Evolutionary conservation across 176 grass and related monocot species (phyloP), one percentile per base, ranked within the genome.

Genomic region (Carex parvula): DNA sequence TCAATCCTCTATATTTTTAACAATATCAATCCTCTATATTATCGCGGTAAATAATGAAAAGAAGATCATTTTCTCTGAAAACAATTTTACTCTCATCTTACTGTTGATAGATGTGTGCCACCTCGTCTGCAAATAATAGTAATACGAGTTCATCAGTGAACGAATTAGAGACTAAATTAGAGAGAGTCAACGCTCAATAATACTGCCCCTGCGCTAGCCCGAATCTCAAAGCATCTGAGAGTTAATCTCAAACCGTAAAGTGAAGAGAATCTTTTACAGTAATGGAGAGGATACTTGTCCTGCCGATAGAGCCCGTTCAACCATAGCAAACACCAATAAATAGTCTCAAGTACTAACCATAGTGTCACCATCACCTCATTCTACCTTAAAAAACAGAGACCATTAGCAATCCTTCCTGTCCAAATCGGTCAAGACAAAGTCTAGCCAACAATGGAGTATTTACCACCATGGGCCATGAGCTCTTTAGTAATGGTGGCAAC

Each of bases 401-500:
- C 20, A 61, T 2, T 59, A 55, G n/a, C 77, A 26, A 56, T 37
- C 52, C 33, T 15, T 35, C 26, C 14, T 14, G 18, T 37, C 1
- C 8, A 78, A 14, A 2, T 17, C 10, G 1, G 3, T 42, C 22
- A 12, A 2, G 2, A 68, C 42, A 57, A 53, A 44, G 2, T 30
- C 3, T 18, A 32, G 1, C 24, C 42, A 70, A 39, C 18, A 76
- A 94, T 94, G 92, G 87, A 89, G 87, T 81, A 63, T 12, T 60
- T 88, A 18, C 80, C 83, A 46, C 30, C 66, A 72, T 88, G 67
- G 90, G 79, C 39, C 17, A 46, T 81, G 63, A 79, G 68, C 33
- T 94, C 84, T 76, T 32, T 90, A 44, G 81, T 64, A 69, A 83
- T 90, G 21, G 16, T 92, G 6, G 81, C 84, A 53, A 87, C 88